phyloP scores from a whole-genome alignment of 306 rosid species.

The Amphicarpaea edgeworthii region DNA sequence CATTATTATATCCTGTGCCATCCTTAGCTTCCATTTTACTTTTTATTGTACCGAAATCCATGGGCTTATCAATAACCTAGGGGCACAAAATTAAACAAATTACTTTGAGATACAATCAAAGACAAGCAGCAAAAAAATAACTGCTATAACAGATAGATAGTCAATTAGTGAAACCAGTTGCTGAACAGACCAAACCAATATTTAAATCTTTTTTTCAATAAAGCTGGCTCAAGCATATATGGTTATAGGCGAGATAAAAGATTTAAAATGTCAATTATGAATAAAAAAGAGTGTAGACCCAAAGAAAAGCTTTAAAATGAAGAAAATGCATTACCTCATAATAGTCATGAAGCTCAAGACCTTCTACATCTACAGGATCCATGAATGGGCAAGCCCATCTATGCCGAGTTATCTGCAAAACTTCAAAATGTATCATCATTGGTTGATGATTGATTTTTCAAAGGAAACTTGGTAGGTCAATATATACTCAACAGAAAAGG shows the following conservation, averaged over 20 bases:
- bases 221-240: not conserved
- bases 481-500: conserved; percentile 17
- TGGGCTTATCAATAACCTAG: conserved; percentile 84
- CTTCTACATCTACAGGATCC: conserved; percentile 94
- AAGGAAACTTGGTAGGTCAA: conserved; percentile 1
- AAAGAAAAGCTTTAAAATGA: conserved; percentile 2
- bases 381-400: conserved; percentile 79
- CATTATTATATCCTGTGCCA: conserved; percentile 75
- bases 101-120: conserved; percentile 22
- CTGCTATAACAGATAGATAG: conserved; percentile 17
- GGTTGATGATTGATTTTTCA: conserved; percentile 1
- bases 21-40: conserved; percentile 81
- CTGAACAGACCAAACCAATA: conserved; percentile 20
- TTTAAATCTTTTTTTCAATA: conserved; percentile 24
- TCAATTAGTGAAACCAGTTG: not conserved
- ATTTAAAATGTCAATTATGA: conserved; percentile 11
- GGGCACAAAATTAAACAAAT: conserved; percentile 42
- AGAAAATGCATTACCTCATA: conserved; percentile 56
- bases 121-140: not conserved
- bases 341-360: conserved; percentile 83
- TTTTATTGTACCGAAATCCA: conserved; percentile 84
- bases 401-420: conserved; percentile 73
- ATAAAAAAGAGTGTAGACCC: not conserved
- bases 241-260: conserved; percentile 2
- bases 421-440: not conserved